phyloP scores from a whole-genome alignment of 2,329 filamentous ascomycete genomes.

The Pseudocercospora pini-densiflorae region DNA sequence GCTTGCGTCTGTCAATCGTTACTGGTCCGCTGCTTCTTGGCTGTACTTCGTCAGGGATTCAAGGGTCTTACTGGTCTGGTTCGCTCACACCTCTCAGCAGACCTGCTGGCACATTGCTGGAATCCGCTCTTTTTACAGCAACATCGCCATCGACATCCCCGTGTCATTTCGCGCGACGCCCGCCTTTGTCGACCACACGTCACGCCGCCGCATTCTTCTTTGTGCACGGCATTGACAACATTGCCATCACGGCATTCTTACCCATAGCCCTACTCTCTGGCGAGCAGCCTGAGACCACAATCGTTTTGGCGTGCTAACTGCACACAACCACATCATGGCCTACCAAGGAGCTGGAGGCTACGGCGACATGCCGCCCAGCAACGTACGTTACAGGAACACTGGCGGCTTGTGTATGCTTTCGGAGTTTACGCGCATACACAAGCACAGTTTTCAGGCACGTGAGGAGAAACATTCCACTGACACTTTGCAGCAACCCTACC shows the following conservation, averaged over 20 bases:
- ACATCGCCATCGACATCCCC: constrained; percentile 2
- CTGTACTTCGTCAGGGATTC: neutral
- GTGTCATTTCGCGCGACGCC: neutral
- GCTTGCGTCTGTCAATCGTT: neutral
- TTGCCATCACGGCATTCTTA: constrained; percentile 5
- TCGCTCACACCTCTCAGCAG: neutral
- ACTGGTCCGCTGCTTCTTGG: neutral
- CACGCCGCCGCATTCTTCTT: constrained; percentile 8
- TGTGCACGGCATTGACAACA: constrained; percentile 9
- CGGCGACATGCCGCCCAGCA: constrained; percentile 26
- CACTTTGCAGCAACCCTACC: constrained; percentile 32
- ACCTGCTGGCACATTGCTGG: neutral
- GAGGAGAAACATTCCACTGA: constrained; percentile 23
- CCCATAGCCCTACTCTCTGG: neutral
- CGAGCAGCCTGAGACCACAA: constrained; percentile 14
- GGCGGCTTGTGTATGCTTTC: constrained; percentile 32
- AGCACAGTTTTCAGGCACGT: constrained; percentile 6
- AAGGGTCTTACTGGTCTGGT: neutral
- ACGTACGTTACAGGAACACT: constrained; percentile 22
- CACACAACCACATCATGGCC: constrained; percentile 34
- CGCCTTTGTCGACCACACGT: constrained; percentile 7
- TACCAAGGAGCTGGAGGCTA: constrained; percentile 41
- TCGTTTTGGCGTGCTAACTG: constrained; percentile 19
- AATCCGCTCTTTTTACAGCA: neutral
- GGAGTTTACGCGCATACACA: constrained; percentile 14